Evolutionary conservation across 1,284 basidiomycete species (phyloP), one percentile per base, ranked within the genome.

Genomic region (Trametes sp.): DNA sequence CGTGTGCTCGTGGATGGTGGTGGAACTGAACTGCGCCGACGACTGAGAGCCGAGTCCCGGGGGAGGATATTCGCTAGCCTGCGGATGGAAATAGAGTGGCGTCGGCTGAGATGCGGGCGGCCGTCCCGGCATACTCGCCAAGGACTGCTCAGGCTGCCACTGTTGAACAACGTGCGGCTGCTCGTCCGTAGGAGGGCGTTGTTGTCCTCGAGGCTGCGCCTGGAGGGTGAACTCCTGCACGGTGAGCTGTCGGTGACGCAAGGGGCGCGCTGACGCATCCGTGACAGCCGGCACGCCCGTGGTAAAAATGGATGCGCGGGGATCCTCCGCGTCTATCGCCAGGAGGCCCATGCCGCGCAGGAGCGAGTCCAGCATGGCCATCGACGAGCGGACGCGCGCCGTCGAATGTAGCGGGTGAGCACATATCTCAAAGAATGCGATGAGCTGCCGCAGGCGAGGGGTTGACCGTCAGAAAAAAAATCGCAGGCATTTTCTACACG

Each of bases 361-460:
- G 55, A 92, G 84, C 4, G 82, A 83, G 71, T 92, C 91, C 16
- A 92, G 81, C 70, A 85, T 80, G 50, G 81, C 63, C 74, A 92
- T 74, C 7, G 87, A 78, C 21, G 88, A 87, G n/a, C 78, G 75
- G 42, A 83, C 81, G 31, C 90, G 83, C 36, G 79, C 72, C 1
- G 77, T 76, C 0, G 83, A 82, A 70, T 89, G 84, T 36, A 80
- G 70, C 11, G 89, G 89, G 71, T 92, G 88, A 0, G 86, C 81
- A 64, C 86, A 90, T 49, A 90, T 75, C 72, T 92, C 89, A 66
- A 92, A 93, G 61, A 91, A 75, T 2, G 88, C 83, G 24, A 92
- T 74, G 31, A 93, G 74, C 90, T 91, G 69, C 35, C 7, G 19
- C 23, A 16, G 36, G 9, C 21, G 50, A 11, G 23, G 13, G 10